A percentile compares a stretch with the other conserved stretches of the same genome.
Conservation (phyloP, 1,139 yeast genomes). For the Zygosaccharomyces sapae region DNA sequence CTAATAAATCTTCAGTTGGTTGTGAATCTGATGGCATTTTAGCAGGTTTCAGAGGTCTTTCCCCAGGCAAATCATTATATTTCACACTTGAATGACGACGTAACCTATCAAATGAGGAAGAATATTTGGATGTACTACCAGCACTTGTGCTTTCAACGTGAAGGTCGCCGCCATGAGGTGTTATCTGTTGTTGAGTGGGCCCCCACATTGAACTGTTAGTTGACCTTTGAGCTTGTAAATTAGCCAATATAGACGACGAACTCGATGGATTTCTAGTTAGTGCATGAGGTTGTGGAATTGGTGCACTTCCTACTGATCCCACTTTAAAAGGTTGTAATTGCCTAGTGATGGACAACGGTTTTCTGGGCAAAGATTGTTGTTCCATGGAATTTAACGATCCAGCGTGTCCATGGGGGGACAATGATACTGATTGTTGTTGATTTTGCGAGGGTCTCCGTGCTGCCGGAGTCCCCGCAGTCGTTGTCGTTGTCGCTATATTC, state of each 20-base stretch:
- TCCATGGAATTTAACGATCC: constrained; percentile 19
- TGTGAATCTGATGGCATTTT: constrained; percentile 16
- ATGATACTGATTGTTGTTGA: constrained; percentile 25
- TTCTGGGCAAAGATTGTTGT: constrained; percentile 25
- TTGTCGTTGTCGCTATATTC: constrained; percentile 6
- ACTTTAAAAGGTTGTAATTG: constrained; percentile 56
- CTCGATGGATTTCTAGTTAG: constrained; percentile 39
- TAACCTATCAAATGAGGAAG: constrained; percentile 40
- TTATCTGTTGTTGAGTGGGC: constrained; percentile 12
- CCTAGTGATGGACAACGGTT: constrained; percentile 23
- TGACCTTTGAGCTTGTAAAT: constrained; percentile 35
- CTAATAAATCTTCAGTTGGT: constrained; percentile 62
- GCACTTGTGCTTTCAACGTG: constrained; percentile 34
- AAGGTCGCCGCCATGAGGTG: constrained; percentile 12
- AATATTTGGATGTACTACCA: constrained; percentile 39
- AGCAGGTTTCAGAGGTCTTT: constrained; percentile 14
- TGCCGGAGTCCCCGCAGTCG: constrained; percentile 6
- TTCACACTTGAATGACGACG: constrained; percentile 40
- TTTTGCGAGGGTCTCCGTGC: constrained; percentile 16
- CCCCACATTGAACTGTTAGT: constrained; percentile 31
- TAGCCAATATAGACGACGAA: constrained; percentile 38
- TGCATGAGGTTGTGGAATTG: constrained; percentile 36
- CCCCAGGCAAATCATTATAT: constrained; percentile 32
- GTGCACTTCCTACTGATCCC: constrained; percentile 53
- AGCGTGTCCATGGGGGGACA: constrained; percentile 29